Evolutionary conservation across 306 rosid genomes (phyloP).

Genomic region (cucumber (Cucumis sativus)): Cucumber_9930_V3 NC_026657.2:1005001-1005500

Average conservation of each 20-base stretch:
- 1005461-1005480: not conserved
- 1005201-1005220: not conserved
- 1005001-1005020: not conserved
- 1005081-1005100: not conserved
- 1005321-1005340: not conserved
- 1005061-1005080: not conserved
- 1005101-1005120: not conserved
- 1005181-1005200: not conserved
- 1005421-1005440: not conserved
- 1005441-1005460: not conserved
- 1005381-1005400: not conserved
- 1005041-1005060: not conserved
- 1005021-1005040: not conserved
- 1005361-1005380: not conserved
- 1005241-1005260: not conserved
- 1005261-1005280: not conserved
- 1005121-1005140: not conserved
- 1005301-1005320: not conserved
- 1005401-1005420: not conserved
- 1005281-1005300: not conserved
- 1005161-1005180: not conserved
- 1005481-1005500: not conserved
- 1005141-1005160: not conserved
- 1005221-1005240: not conserved
- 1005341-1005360: not conserved